Base-by-base conservation (phyloP, 768 basidiomycete genomes). In the Boletus coccyginus region DNA sequence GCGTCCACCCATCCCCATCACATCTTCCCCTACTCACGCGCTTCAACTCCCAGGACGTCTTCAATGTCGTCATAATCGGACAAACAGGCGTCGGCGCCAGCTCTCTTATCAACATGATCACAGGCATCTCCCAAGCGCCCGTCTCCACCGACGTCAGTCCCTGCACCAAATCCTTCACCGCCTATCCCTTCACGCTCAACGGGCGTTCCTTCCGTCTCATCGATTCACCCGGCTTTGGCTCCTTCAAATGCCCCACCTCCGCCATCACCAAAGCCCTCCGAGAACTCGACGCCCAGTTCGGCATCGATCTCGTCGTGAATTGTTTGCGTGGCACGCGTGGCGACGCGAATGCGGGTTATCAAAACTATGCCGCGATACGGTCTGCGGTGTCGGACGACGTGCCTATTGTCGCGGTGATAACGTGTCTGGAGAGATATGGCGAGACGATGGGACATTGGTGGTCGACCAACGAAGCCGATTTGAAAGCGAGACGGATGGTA, bases 71-170 rank as follows among this genome's bases (percentile, higher is more conserved):
- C 54, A 19, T 71, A 17, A 70, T 71, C 56, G 69, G 68, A 8
- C 67, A 69, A 56, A 71, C 69, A 2, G 68, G 68, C 46, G 55
- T 68, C 46, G 72, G 73, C 27, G 75, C 71, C 53, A 79, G 78
- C 57, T 76, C 75, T 13, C 60, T 78, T 40, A 61, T 77, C 58
- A 79, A 78, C 60, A 63, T 76, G 66, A 60, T 78, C 52, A 64
- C 58, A 5, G 56, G 60, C 38, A 7, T n/a, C 12, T 16, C 59
- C 9, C 45, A 57, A 11, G 67, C 62, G 13, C 62, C 62, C 29
- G 56, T 63, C 24, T 69, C 68, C 53, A 69, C 67, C 24, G 64
- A 71, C 49, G 68, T 66, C 52, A 65, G 60, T 35, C 67, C 69
- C 35, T 69, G 68, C 49, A 69, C 68, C 17, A 61, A 60, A 52